These are phyloP conservation scores for Dillenia turbinata DNA, from an alignment of 164 flowering plant species.

Conservation along the genomic window DNA sequence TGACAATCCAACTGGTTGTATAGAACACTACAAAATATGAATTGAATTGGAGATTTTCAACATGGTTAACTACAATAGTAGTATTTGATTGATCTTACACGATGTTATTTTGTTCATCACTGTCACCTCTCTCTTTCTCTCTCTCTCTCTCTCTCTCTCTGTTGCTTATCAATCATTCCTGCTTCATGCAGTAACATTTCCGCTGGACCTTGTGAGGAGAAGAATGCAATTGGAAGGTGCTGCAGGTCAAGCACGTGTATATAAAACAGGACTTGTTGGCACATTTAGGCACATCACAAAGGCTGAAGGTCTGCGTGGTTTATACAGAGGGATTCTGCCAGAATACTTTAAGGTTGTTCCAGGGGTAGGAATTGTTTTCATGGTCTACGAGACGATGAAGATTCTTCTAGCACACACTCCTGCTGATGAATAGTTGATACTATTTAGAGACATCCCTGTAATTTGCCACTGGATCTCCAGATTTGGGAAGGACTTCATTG, in stretches of 20 bases:
- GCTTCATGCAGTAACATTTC: conserved; percentile 59
- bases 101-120: no score
- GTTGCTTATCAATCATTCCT: no score
- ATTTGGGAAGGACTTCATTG: no score
- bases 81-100: no score
- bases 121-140: no score
- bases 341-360: conserved; percentile 90
- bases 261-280: conserved; percentile 57
- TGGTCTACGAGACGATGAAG: conserved; percentile 77
- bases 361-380: conserved; percentile 76
- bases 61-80: no score
- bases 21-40: no score
- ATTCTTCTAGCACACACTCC: conserved; percentile 37
- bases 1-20: no score
- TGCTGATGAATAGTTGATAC: conserved; percentile 13
- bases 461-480: no score
- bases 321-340: conserved; percentile 80
- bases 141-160: no score
- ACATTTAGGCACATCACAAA: conserved; percentile 56
- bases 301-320: conserved; percentile 62
- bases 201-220: conserved; percentile 80
- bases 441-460: background rate
- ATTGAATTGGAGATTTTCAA: no score
- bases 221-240: conserved; percentile 92
- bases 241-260: conserved; percentile 66